Conservation (phyloP, 176 grass and related monocot genomes). For the Poa pratensis region DNA sequence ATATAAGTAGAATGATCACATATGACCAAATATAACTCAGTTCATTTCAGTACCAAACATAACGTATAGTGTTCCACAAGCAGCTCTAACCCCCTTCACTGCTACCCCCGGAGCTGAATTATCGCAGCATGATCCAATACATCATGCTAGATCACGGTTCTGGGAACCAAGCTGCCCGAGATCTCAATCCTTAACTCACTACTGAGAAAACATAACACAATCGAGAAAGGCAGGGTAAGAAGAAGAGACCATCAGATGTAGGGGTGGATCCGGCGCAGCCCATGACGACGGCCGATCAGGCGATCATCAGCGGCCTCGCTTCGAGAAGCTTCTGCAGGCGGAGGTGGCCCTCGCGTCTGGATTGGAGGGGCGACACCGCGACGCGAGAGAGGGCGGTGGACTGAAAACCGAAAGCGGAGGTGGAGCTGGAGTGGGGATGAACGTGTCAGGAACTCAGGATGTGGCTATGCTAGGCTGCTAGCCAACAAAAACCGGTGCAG, state of each 20-base stretch:
- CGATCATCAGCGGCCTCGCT: slow-evolving; percentile 18
- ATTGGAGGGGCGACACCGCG: neutral
- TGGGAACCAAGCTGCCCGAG: slow-evolving; percentile 26
- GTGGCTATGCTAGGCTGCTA: slow-evolving; percentile 31
- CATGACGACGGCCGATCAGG: slow-evolving; percentile 61
- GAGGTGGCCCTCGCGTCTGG: neutral
- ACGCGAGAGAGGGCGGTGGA: slow-evolving; percentile 25
- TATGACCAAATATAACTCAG: neutral
- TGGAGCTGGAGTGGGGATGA: slow-evolving; percentile 13
- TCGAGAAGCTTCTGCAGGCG: slow-evolving; percentile 40
- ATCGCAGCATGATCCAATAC: neutral
- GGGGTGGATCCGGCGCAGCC: slow-evolving; percentile 92
- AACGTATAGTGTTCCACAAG: neutral
- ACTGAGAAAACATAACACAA: neutral
- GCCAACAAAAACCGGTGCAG: slow-evolving; percentile 30
- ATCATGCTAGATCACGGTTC: neutral
- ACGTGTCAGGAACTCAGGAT: slow-evolving; percentile 42
- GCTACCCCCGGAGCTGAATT: slow-evolving; percentile 13
- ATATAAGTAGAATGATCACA: slow-evolving; percentile 4
- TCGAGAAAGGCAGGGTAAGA: neutral
- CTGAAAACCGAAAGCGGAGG: slow-evolving; percentile 22
- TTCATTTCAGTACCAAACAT: neutral
- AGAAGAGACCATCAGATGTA: slow-evolving; percentile 57
- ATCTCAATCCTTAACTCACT: slow-evolving; percentile 36
- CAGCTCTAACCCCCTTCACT: neutral